These are phyloP conservation scores for Hebeloma cylindrosporum DNA, from an alignment of 768 basidiomycete species.

Conservation along the genomic window DNA sequence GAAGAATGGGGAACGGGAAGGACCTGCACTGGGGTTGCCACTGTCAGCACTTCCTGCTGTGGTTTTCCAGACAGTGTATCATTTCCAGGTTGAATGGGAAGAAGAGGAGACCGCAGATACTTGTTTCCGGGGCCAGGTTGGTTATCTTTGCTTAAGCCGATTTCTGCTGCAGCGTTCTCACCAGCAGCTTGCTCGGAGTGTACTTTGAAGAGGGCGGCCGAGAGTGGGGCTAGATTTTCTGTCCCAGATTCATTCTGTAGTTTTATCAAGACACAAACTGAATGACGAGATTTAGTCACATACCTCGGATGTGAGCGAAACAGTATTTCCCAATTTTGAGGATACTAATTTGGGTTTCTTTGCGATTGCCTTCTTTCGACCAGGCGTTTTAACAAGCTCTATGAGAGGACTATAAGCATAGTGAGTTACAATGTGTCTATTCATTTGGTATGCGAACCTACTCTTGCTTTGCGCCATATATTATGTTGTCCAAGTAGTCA, in stretches of 20 bases:
- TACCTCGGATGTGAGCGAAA: slow-evolving; percentile 49
- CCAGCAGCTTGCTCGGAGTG: too few relatives aligned
- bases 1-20: slow-evolving; percentile 5
- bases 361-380: slow-evolving; percentile 60
- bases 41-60: background rate
- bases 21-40: background rate
- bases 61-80: background rate
- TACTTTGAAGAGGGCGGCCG: too few relatives aligned
- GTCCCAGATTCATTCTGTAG: slow-evolving; percentile 36
- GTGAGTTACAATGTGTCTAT: slow-evolving; percentile 5
- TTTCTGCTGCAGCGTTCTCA: background rate
- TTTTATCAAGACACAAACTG: background rate
- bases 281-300: slow-evolving; percentile 1
- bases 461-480: slow-evolving; percentile 68
- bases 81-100: slow-evolving; percentile 12
- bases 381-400: slow-evolving; percentile 83
- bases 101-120: slow-evolving; percentile 10
- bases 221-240: slow-evolving; percentile 42
- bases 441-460: slow-evolving; percentile 29
- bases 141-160: too few relatives aligned
- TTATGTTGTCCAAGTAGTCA: slow-evolving; percentile 73
- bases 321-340: slow-evolving; percentile 45
- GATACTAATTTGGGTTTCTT: slow-evolving; percentile 48
- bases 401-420: slow-evolving; percentile 57
- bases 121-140: background rate